Evolutionary conservation across 2,329 filamentous ascomycete genomes (phyloP).

Genomic region (Xylariaceae sp.): DNA sequence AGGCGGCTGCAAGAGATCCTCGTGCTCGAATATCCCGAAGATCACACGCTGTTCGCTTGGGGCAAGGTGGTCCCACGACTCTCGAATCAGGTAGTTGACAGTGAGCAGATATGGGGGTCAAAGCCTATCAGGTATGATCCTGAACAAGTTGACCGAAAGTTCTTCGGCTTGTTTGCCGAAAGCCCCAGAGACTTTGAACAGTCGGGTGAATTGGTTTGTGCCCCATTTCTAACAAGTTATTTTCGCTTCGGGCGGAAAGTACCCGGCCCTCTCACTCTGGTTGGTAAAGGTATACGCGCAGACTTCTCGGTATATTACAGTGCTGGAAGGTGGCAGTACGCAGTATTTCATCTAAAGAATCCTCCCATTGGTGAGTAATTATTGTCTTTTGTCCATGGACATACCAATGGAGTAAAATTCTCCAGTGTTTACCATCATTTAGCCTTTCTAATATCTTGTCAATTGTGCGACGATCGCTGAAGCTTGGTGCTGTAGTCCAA

Average conservation of each 20-base stretch:
- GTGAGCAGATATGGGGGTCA: background rate
- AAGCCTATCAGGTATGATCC: background rate
- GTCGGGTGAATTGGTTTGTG: background rate
- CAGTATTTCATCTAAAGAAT: background rate
- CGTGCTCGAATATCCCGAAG: constrained; percentile 29
- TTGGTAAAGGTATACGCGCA: background rate
- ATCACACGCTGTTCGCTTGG: constrained; percentile 38
- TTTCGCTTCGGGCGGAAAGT: background rate
- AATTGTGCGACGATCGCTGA: too few species aligned
- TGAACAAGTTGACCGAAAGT: background rate
- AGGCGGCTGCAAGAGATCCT: constrained; percentile 34
- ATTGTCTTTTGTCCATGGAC: too few species aligned
- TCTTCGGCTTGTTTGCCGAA: constrained; percentile 9
- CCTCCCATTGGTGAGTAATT: constrained; percentile 4
- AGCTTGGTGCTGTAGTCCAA: too few species aligned
- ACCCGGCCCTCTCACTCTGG: background rate
- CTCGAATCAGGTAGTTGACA: background rate
- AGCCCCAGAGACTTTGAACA: constrained; percentile 13
- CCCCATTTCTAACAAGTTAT: background rate
- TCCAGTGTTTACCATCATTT: too few species aligned
- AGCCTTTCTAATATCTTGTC: too few species aligned
- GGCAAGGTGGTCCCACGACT: constrained; percentile 2
- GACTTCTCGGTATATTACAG: background rate
- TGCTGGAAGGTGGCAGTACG: too few species aligned
- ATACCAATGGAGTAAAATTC: too few species aligned